phyloP scores from a whole-genome alignment of 2,329 filamentous ascomycete genomes.

The Purpureocillium lavendulum region DNA sequence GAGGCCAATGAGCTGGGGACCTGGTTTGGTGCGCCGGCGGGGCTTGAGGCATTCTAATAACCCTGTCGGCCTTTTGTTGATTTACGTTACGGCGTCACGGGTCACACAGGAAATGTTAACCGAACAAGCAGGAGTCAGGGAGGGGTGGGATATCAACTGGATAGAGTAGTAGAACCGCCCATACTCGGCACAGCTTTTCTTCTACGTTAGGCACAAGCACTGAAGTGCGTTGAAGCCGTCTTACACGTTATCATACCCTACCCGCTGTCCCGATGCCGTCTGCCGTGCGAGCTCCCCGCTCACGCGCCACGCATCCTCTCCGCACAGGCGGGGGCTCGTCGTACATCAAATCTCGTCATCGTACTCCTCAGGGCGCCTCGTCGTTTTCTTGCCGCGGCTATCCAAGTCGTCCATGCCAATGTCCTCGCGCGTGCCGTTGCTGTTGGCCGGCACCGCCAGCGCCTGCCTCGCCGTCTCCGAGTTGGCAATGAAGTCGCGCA shows the following conservation, averaged over 20 bases:
- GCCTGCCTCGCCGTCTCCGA: constrained; percentile 81
- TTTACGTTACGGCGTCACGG: not conserved
- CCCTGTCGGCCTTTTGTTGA: not conserved
- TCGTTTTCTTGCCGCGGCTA: constrained; percentile 44
- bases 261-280: not conserved
- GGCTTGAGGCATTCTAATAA: constrained; percentile 59
- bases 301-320: not conserved
- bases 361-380: constrained; percentile 39
- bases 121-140: too few relatives aligned
- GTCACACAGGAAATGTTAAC: not conserved
- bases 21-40: constrained; percentile 75
- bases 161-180: not conserved
- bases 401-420: constrained; percentile 55
- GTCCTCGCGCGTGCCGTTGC: constrained; percentile 28
- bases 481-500: constrained; percentile 82
- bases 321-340: not conserved
- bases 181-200: not conserved
- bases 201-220: too few relatives aligned
- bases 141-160: not conserved
- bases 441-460: constrained; percentile 59
- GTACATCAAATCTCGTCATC: constrained; percentile 44
- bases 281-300: too few relatives aligned
- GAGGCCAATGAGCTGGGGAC: constrained; percentile 57
- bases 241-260: constrained; percentile 4
- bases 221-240: not conserved